phyloP scores from a whole-genome alignment of 2,329 filamentous ascomycete species.

The Seiridium unicorne region DNA sequence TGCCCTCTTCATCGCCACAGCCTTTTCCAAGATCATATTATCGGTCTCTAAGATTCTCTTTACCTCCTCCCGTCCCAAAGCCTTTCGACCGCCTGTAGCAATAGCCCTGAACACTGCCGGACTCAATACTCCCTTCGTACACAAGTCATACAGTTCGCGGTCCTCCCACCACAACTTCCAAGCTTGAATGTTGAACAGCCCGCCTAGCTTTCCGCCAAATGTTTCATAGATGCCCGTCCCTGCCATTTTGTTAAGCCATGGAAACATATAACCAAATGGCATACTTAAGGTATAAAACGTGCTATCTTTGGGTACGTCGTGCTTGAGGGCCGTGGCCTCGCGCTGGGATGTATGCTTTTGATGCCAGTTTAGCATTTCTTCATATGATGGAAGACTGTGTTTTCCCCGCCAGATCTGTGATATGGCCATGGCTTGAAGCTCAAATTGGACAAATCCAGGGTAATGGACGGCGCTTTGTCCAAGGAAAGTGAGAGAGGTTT shows the following conservation, averaged over 20 bases:
- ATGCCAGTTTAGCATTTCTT: slow-evolving; percentile 1
- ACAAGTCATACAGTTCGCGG: slow-evolving; percentile 9
- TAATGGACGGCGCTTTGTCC: slow-evolving; percentile 7
- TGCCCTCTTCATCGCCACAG: background rate
- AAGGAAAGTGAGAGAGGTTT: slow-evolving; percentile 10
- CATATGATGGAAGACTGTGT: slow-evolving; percentile 1
- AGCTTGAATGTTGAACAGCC: slow-evolving; percentile 8
- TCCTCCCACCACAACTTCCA: slow-evolving; percentile 13
- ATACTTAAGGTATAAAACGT: slow-evolving; percentile 10
- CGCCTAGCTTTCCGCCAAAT: slow-evolving; percentile 6
- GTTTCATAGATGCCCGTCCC: slow-evolving; percentile 9
- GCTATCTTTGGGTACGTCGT: background rate
- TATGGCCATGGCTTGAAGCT: slow-evolving; percentile 10
- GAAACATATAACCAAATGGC: slow-evolving; percentile 5
- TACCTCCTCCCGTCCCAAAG: background rate
- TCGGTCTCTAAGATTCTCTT: background rate
- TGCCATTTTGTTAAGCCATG: slow-evolving; percentile 8
- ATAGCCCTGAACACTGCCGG: slow-evolving; percentile 10
- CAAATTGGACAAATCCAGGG: slow-evolving; percentile 11
- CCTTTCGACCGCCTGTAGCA: slow-evolving; percentile 5
- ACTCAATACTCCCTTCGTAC: slow-evolving; percentile 4
- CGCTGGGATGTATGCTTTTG: background rate
- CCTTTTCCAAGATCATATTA: background rate
- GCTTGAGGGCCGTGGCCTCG: background rate
- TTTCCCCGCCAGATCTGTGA: slow-evolving; percentile 10